Conservation (phyloP, 345 rosid genomes). For the Citrus glauca region DNA sequence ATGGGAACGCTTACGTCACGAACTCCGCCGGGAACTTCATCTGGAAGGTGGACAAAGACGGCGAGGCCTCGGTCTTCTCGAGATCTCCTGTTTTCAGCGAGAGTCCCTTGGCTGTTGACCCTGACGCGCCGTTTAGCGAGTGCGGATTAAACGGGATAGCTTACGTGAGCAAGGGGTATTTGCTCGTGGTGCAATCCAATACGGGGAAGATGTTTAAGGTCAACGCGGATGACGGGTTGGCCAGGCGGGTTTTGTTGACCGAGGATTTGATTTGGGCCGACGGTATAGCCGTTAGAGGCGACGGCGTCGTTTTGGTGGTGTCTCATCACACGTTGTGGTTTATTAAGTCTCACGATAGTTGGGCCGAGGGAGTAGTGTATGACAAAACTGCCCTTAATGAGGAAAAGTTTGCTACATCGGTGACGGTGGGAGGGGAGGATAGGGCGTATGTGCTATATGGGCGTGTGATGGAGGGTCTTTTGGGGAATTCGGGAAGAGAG, state of each 20-base stretch:
- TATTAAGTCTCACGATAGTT: conserved; percentile 64
- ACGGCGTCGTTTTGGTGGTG: conserved; percentile 67
- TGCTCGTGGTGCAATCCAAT: conserved; percentile 74
- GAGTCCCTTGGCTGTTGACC: conserved; percentile 38
- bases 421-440: conserved; percentile 47
- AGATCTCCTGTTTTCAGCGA: conserved; percentile 45
- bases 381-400: conserved; percentile 63
- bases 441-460: conserved; percentile 81
- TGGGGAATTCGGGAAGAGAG: conserved; percentile 32
- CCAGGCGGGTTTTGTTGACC: conserved; percentile 47
- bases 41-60: conserved; percentile 69
- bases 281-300: conserved; percentile 55
- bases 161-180: conserved; percentile 73
- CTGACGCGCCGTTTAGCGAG: conserved; percentile 29
- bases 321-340: conserved; percentile 58
- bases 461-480: conserved; percentile 47
- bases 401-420: conserved; percentile 58
- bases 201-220: conserved; percentile 89
- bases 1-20: conserved; percentile 83
- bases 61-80: conserved; percentile 68
- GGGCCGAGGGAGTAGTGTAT: conserved; percentile 69
- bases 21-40: conserved; percentile 76
- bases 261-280: conserved; percentile 52
- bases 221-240: conserved; percentile 61
- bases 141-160: conserved; percentile 75